phyloP scores from a whole-genome alignment of 257 asterid species.

The Jacaranda copaia region DNA sequence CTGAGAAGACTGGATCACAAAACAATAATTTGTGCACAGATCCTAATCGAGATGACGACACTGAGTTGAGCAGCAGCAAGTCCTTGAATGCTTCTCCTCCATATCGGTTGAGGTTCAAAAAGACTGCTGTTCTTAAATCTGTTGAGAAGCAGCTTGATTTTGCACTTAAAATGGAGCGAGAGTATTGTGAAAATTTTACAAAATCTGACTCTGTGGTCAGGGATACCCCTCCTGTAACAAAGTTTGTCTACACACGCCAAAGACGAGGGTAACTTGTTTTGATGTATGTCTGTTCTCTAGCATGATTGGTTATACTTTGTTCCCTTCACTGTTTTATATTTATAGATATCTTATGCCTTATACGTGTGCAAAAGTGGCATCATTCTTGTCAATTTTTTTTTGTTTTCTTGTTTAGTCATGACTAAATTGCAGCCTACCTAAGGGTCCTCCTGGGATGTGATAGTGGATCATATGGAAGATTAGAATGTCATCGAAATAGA shows the following conservation, averaged over 20 bases:
- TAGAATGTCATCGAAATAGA: background rate
- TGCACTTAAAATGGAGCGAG: constrained; percentile 49
- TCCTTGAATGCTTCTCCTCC: constrained; percentile 87
- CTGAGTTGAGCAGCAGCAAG: constrained; percentile 43
- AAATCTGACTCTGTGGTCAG: constrained; percentile 51
- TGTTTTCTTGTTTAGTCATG: constrained; percentile 7
- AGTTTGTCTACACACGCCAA: constrained; percentile 59
- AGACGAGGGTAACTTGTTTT: constrained; percentile 53
- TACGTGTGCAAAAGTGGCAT: background rate
- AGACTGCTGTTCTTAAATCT: constrained; percentile 70
- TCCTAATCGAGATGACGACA: constrained; percentile 40
- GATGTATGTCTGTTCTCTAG: background rate
- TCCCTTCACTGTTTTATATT: constrained; percentile 2
- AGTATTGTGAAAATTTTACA: constrained; percentile 33
- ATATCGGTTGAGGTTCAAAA: constrained; percentile 71
- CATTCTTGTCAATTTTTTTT: background rate
- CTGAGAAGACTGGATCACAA: constrained; percentile 48
- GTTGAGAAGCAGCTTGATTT: constrained; percentile 97
- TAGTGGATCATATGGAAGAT: too few species aligned
- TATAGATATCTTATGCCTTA: background rate
- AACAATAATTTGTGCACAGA: constrained; percentile 41
- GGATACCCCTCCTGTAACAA: constrained; percentile 53
- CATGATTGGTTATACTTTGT: constrained; percentile 6
- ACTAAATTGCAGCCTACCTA: background rate
- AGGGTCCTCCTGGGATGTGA: background rate